Evolutionary conservation across 2,329 filamentous ascomycete genomes (phyloP).

Genomic region (Xylaria sp.): DNA sequence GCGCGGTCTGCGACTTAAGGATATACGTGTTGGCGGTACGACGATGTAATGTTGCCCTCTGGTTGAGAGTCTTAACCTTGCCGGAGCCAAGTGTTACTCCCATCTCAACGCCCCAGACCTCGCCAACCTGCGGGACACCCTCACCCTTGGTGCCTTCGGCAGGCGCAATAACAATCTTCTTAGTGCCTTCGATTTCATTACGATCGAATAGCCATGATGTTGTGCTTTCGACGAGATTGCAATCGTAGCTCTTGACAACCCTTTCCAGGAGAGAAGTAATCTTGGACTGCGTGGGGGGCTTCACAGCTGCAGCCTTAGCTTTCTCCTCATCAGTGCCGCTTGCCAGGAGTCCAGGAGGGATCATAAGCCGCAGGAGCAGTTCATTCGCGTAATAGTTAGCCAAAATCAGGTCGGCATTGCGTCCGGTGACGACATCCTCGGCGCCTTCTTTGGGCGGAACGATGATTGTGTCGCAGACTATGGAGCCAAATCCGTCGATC

Average conservation of each 20-base stretch:
- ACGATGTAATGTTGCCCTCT: conserved; percentile 91
- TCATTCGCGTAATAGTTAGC: conserved; percentile 97
- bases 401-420: conserved; percentile 85
- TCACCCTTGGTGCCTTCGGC: conserved; percentile 91
- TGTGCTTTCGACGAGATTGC: conserved; percentile 95
- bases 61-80: conserved; percentile 92
- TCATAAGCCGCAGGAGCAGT: conserved; percentile 87
- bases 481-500: conserved; percentile 96
- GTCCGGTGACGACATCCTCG: conserved; percentile 74
- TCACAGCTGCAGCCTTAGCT: conserved; percentile 85
- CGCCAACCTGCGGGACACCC: conserved; percentile 84
- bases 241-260: conserved; percentile 89
- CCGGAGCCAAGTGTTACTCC: conserved; percentile 89
- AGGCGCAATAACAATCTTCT: conserved; percentile 95
- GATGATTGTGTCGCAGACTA: conserved; percentile 92
- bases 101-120: conserved; percentile 98
- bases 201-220: conserved; percentile 96
- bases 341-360: conserved; percentile 87
- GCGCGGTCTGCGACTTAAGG: conserved; percentile 92
- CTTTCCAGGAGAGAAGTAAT: conserved; percentile 92
- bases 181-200: conserved; percentile 96
- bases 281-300: conserved; percentile 84
- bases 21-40: conserved; percentile 91
- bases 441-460: conserved; percentile 71
- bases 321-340: conserved; percentile 93